Evolutionary conservation across 192 early-diverging fungal genomes (phyloP), one percentile per base, ranked within the genome.

Genomic region (Neocallimastix lanati): DNA sequence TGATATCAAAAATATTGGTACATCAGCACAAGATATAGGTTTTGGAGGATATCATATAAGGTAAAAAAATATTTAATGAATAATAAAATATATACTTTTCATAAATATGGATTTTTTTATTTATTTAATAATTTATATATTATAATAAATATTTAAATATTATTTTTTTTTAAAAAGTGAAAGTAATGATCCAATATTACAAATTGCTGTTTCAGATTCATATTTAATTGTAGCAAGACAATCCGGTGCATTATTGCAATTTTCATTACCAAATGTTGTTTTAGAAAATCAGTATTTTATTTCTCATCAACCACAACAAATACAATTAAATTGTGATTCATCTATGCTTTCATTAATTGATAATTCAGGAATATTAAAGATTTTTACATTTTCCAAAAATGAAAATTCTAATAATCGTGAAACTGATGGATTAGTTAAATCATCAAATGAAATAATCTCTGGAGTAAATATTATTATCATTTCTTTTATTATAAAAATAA

Each of bases 201-300:
- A 77, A 28, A 83, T 88, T 15, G 78, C 88, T 5, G 83, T 82
- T 1, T 81, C 80, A 6, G 88, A 90, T 27, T 76, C 82, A 14
- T 76, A 81, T 21, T 82, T 91, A 30, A 9, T 90, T 13, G 82
- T 91, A 30, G 86, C 86, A 5, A 82, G 86, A 25, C 84, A 86
- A 78, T 85, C 83, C 58, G 90, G 90, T 21, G 67, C 81, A 13
- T 77, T 91, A 12, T 37, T 84, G 15, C 87, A 89, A 81, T 86
- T 85, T 77, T 35, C 81, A 14, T 30, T 91, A 25, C 90, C 89
- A 38, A 84, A 83, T 37, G 76, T 91, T n/a, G 82, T 82, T 13
- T 80, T 90, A 25, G 85, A 87, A 27, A 83, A 82, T 79, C 85
- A 85, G 80, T 88, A 88, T 77, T 77, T 81, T 2, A 78, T 84